A percentile compares a stretch with the other conserved stretches of the same genome.
phyloP scores from a whole-genome alignment of 495 filamentous ascomycete genomes.

The Lophium mytilinum region DNA sequence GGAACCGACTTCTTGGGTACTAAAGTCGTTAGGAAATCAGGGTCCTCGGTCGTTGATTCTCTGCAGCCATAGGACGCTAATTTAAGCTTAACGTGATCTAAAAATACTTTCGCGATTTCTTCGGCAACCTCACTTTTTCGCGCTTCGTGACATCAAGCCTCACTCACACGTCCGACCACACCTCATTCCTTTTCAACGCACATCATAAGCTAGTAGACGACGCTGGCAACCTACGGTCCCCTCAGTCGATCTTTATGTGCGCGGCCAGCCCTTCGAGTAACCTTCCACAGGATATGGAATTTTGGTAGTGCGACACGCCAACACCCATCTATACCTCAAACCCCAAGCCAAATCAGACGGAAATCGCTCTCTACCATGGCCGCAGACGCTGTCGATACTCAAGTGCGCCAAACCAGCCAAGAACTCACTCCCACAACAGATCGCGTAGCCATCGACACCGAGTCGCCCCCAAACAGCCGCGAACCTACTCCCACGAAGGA shows the following conservation, averaged over 20 bases:
- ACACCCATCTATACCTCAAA: background rate
- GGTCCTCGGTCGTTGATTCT: too few species aligned
- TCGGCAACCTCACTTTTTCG: background rate
- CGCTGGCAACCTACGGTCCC: conserved; percentile 6
- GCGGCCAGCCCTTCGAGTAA: conserved; percentile 7
- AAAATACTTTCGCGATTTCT: conserved; percentile 6
- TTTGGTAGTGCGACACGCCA: conserved; percentile 3
- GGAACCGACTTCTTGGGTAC: too few species aligned
- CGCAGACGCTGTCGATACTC: too few species aligned
- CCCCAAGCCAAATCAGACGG: too few species aligned
- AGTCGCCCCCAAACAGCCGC: background rate
- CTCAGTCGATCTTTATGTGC: conserved; percentile 12
- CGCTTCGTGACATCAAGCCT: background rate
- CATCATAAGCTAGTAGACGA: background rate
- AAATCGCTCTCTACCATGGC: too few species aligned
- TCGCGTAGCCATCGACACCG: too few species aligned
- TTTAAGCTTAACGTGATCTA: conserved; percentile 17
- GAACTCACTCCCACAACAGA: too few species aligned
- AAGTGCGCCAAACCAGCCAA: too few species aligned
- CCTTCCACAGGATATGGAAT: conserved; percentile 3
- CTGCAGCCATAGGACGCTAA: conserved; percentile 5
- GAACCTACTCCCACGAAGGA: background rate
- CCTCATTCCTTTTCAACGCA: background rate
- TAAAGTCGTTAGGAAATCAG: too few species aligned
- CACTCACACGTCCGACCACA: background rate